A percentile compares a stretch with the other conserved stretches of the same genome.
Evolutionary conservation across 2,329 filamentous ascomycete species (phyloP).

Genomic region (Aspergillus ibericus): DNA sequence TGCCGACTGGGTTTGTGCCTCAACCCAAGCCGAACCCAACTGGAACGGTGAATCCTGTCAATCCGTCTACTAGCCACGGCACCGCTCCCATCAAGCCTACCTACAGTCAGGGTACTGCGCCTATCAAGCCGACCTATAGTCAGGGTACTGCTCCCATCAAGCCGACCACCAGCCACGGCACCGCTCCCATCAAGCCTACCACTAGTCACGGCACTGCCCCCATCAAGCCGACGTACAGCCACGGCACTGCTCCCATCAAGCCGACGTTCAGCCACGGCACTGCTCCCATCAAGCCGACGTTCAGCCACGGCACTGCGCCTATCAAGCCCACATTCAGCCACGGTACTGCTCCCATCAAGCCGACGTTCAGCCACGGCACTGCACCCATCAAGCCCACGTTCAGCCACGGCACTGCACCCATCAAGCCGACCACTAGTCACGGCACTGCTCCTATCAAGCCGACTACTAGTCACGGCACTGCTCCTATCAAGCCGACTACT

Average conservation of each 20-base stretch:
- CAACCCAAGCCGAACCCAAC: slow-evolving; percentile 2
- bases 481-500: slow-evolving; percentile 10
- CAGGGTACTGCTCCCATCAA: not conserved
- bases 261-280: not conserved
- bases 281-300: not conserved
- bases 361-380: not conserved
- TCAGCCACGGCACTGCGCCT: not conserved
- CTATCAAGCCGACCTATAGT: not conserved
- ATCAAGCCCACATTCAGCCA: not conserved
- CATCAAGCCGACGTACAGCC: slow-evolving; percentile 9
- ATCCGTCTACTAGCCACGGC: not conserved
- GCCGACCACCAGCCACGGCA: not conserved
- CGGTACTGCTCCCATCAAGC: not conserved
- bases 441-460: not conserved
- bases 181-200: not conserved
- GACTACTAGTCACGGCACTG: not conserved
- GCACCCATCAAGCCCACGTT: slow-evolving; percentile 7
- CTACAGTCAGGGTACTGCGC: not conserved
- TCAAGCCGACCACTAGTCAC: not conserved
- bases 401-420: not conserved
- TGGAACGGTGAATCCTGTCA: not conserved
- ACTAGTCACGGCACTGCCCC: not conserved
- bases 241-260: not conserved
- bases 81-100: slow-evolving; percentile 3
- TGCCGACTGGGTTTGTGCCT: slow-evolving; percentile 9